Conservation (phyloP, 768 basidiomycete genomes). For the Dendrothele bispora region DNA sequence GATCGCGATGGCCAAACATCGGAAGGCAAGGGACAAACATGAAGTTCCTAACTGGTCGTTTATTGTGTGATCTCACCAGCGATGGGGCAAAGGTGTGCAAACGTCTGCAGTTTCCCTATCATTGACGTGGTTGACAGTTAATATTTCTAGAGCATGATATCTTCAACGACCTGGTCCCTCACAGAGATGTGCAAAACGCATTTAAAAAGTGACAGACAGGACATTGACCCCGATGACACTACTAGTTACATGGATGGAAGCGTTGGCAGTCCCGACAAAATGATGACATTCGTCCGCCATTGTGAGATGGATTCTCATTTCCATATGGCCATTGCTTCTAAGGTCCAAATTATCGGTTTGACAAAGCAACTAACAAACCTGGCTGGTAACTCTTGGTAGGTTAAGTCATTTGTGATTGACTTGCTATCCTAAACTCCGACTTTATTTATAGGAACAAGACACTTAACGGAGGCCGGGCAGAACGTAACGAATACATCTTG, state of each 20-base stretch:
- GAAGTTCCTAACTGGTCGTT: slow-evolving; percentile 77
- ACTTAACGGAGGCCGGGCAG: slow-evolving; percentile 94
- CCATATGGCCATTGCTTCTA: slow-evolving; percentile 94
- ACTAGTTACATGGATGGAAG: slow-evolving; percentile 86
- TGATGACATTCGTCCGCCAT: slow-evolving; percentile 88
- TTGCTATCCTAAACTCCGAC: not conserved
- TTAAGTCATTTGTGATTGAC: not conserved
- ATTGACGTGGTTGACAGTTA: not conserved
- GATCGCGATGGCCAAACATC: slow-evolving; percentile 79
- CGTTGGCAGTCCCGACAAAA: slow-evolving; percentile 68
- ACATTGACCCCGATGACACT: slow-evolving; percentile 96
- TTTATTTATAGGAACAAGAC: slow-evolving; percentile 82
- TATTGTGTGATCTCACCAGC: slow-evolving; percentile 91
- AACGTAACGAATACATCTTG: slow-evolving; percentile 98
- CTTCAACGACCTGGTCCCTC: slow-evolving; percentile 96
- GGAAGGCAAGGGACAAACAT: slow-evolving; percentile 84
- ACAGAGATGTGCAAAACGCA: slow-evolving; percentile 96
- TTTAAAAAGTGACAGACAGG: slow-evolving; percentile 82
- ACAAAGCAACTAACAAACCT: slow-evolving; percentile 94
- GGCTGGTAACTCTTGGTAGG: slow-evolving; percentile 94
- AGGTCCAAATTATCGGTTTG: slow-evolving; percentile 91
- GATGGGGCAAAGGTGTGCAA: slow-evolving; percentile 84
- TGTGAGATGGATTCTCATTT: slow-evolving; percentile 96
- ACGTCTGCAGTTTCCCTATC: not conserved
- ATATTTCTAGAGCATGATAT: slow-evolving; percentile 79